Evolutionary conservation across 2,329 filamentous ascomycete species (phyloP).

Genomic region (Ceratocystis cacaofunesta): DNA sequence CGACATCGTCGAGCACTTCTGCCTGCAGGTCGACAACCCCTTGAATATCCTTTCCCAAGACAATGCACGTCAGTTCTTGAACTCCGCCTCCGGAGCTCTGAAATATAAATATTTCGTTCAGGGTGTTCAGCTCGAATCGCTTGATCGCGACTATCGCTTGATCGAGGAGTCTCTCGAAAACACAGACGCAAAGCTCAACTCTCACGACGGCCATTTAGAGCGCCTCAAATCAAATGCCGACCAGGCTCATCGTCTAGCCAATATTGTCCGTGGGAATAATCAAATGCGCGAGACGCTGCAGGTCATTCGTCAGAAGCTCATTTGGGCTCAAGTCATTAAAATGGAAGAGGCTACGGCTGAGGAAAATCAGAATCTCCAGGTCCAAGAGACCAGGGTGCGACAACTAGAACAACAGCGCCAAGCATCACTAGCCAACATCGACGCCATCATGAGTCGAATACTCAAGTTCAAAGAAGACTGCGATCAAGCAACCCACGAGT

Average conservation of each 20-base stretch:
- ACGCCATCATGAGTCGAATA: constrained; percentile 2
- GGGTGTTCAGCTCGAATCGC: constrained; percentile 80
- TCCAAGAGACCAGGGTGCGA: background rate
- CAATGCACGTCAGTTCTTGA: constrained; percentile 84
- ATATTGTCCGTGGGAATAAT: constrained; percentile 50
- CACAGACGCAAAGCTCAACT: constrained; percentile 48
- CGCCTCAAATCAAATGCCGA: constrained; percentile 42
- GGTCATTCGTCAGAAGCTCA: constrained; percentile 49
- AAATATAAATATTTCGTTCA: constrained; percentile 97
- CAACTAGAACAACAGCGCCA: background rate
- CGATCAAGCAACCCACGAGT: constrained; percentile 16
- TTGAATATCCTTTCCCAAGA: constrained; percentile 94
- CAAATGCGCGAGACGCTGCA: constrained; percentile 46
- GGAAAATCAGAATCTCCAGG: background rate
- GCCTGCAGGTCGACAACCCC: constrained; percentile 88
- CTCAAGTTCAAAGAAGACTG: constrained; percentile 23
- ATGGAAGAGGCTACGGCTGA: constrained; percentile 39
- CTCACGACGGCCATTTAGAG: constrained; percentile 48
- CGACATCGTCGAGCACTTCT: constrained; percentile 85
- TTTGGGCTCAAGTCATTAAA: constrained; percentile 77
- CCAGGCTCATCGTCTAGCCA: constrained; percentile 48
- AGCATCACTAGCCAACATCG: background rate
- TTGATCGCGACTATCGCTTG: constrained; percentile 81
- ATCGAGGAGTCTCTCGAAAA: constrained; percentile 66
- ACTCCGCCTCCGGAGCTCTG: constrained; percentile 61